Evolutionary conservation across 257 asterid genomes (phyloP).

Genomic region (Nemophila menziesii): DNA sequence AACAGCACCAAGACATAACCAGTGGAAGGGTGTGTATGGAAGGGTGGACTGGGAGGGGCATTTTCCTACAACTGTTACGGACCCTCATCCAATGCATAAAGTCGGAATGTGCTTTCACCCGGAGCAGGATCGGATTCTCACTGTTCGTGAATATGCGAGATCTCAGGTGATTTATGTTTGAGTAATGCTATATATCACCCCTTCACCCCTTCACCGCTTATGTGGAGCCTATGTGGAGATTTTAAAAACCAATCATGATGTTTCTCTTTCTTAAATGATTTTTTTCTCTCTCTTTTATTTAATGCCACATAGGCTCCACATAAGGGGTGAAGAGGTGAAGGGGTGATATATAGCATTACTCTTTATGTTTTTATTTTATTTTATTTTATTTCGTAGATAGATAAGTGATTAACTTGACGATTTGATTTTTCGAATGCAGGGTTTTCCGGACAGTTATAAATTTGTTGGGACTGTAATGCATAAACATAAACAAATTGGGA

Average conservation of each 20-base stretch:
- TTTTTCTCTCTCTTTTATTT: no score
- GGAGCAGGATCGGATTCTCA: slow-evolving; percentile 12
- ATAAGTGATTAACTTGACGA: neutral
- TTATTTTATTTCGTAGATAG: neutral
- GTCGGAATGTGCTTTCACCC: slow-evolving; percentile 24
- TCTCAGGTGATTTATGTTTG: slow-evolving; percentile 13
- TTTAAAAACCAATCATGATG: no score
- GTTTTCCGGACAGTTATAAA: slow-evolving; percentile 17
- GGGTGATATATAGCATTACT: no score
- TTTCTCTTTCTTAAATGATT: no score
- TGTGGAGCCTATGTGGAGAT: no score
- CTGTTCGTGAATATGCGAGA: slow-evolving; percentile 19
- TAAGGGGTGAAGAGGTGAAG: no score
- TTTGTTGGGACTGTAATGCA: slow-evolving; percentile 13
- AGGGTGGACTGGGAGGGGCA: slow-evolving; percentile 18
- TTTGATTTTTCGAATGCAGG: slow-evolving; percentile 4
- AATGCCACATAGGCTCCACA: no score
- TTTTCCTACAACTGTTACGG: slow-evolving; percentile 17
- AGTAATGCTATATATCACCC: neutral
- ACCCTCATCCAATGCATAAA: slow-evolving; percentile 20
- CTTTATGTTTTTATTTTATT: no score
- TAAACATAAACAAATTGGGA: slow-evolving; percentile 16
- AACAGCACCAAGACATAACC: slow-evolving; percentile 13
- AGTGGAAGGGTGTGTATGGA: slow-evolving; percentile 17
- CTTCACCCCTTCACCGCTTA: no score